phyloP scores from a whole-genome alignment of 768 basidiomycete species.

The Macrocybe gigantea region DNA sequence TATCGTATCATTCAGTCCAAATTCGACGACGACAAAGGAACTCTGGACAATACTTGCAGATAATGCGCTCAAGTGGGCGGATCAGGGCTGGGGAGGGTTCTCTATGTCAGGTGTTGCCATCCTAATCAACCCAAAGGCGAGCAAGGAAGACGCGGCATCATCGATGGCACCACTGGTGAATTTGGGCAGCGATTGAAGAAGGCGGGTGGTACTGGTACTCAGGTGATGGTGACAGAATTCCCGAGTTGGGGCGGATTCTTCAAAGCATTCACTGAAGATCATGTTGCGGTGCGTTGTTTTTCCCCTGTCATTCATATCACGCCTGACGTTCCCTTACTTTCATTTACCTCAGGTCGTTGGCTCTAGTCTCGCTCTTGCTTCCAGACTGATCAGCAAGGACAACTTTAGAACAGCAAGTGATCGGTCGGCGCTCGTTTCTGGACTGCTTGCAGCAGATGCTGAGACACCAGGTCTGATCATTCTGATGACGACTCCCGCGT shows the following conservation, averaged over 20 bases:
- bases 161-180: slow-evolving; percentile 38
- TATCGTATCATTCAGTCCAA: slow-evolving; percentile 24
- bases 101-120: slow-evolving; percentile 29
- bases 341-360: slow-evolving; percentile 27
- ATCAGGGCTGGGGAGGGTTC: slow-evolving; percentile 45
- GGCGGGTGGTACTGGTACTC: slow-evolving; percentile 18
- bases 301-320: slow-evolving; percentile 1
- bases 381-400: slow-evolving; percentile 36
- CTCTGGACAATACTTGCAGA: slow-evolving; percentile 32
- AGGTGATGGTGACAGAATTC: slow-evolving; percentile 30
- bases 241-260: slow-evolving; percentile 37
- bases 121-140: slow-evolving; percentile 39
- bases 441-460: slow-evolving; percentile 27
- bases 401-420: slow-evolving; percentile 27
- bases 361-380: slow-evolving; percentile 33
- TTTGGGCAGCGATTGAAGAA: slow-evolving; percentile 23
- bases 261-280: slow-evolving; percentile 26
- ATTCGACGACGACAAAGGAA: slow-evolving; percentile 19
- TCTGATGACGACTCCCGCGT: slow-evolving; percentile 32
- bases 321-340: not conserved
- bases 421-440: slow-evolving; percentile 27
- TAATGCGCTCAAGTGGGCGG: slow-evolving; percentile 34
- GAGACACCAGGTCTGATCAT: slow-evolving; percentile 35
- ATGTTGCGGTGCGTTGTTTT: slow-evolving; percentile 29
- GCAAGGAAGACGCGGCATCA: slow-evolving; percentile 25